phyloP scores from a whole-genome alignment of 2,329 filamentous ascomycete genomes.

The Massarina eburnea region DNA sequence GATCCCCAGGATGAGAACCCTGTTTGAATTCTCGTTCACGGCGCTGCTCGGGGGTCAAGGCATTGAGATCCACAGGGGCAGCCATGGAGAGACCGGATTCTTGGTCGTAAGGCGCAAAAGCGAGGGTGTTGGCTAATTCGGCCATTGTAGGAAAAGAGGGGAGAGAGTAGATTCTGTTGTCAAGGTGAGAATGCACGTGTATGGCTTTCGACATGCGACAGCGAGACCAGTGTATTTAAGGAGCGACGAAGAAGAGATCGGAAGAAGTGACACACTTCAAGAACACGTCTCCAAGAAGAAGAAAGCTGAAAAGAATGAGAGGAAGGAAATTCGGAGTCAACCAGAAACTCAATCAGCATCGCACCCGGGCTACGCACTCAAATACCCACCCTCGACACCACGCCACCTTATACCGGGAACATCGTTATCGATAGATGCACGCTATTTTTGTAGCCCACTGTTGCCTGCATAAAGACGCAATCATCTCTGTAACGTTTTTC shows the following conservation, averaged over 20 bases:
- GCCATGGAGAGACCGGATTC: slow-evolving; percentile 1
- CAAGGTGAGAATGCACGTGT: slow-evolving; percentile 12
- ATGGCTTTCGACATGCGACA: slow-evolving; percentile 4
- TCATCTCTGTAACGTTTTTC: slow-evolving; percentile 11
- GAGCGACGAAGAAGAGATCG: slow-evolving; percentile 2
- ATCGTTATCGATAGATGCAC: slow-evolving; percentile 6
- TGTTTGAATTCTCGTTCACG: slow-evolving; percentile 1
- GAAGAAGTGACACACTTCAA: background rate
- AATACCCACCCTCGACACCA: background rate
- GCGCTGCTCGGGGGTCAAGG: too few relatives aligned
- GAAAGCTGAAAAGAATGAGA: background rate
- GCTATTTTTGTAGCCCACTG: slow-evolving; percentile 8
- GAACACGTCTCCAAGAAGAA: background rate
- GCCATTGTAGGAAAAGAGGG: slow-evolving; percentile 9
- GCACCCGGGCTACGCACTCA: background rate
- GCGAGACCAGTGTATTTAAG: background rate
- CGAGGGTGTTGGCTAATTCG: slow-evolving; percentile 10
- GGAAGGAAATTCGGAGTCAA: background rate
- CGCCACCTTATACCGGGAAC: background rate
- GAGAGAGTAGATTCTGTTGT: slow-evolving; percentile 10
- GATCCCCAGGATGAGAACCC: slow-evolving; percentile 8
- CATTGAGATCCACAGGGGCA: background rate
- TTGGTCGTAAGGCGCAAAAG: slow-evolving; percentile 3
- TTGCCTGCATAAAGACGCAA: slow-evolving; percentile 16
- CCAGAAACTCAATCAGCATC: background rate